Conservation (phyloP, 2,329 filamentous ascomycete species). For the Colletotrichum tamarilloi region DNA sequence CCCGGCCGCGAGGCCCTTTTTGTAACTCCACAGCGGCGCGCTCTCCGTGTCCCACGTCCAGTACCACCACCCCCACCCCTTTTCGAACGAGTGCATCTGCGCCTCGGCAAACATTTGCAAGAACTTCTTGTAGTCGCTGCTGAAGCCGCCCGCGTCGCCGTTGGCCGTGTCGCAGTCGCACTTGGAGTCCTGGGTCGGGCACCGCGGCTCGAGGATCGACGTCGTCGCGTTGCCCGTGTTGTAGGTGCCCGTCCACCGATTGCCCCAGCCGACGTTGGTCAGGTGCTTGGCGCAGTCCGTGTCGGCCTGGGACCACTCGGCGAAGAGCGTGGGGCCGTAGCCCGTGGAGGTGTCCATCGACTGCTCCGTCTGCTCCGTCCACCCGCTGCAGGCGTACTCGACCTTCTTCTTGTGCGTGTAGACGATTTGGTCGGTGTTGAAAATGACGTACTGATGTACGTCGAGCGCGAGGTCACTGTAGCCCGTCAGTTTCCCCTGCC, state of each 20-base stretch:
- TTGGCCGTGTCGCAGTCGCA: conserved; percentile 85
- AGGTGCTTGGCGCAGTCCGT: conserved; percentile 90
- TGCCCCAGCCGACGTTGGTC: conserved; percentile 90
- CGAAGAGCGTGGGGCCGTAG: conserved; percentile 93
- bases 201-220: conserved; percentile 76
- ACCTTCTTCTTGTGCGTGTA: conserved; percentile 87
- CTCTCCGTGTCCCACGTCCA: conserved; percentile 97
- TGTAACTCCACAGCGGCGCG: conserved; percentile 92
- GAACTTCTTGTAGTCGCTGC: conserved; percentile 82
- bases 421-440: conserved; percentile 88
- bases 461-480: conserved; percentile 86
- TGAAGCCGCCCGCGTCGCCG: conserved; percentile 75
- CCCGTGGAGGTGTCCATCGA: conserved; percentile 80
- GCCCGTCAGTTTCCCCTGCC: conserved; percentile 83
- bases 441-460: conserved; percentile 98
- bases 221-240: conserved; percentile 72
- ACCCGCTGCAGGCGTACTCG: conserved; percentile 86
- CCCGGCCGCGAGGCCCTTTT: conserved; percentile 79
- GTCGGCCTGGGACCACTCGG: conserved; percentile 97
- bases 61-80: conserved; percentile 98
- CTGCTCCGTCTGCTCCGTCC: conserved; percentile 81
- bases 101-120: conserved; percentile 91
- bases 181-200: conserved; percentile 71
- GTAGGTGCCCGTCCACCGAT: conserved; percentile 91
- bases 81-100: conserved; percentile 95